Conservation (phyloP, 495 filamentous ascomycete species). For the Daldinia childiae region DNA sequence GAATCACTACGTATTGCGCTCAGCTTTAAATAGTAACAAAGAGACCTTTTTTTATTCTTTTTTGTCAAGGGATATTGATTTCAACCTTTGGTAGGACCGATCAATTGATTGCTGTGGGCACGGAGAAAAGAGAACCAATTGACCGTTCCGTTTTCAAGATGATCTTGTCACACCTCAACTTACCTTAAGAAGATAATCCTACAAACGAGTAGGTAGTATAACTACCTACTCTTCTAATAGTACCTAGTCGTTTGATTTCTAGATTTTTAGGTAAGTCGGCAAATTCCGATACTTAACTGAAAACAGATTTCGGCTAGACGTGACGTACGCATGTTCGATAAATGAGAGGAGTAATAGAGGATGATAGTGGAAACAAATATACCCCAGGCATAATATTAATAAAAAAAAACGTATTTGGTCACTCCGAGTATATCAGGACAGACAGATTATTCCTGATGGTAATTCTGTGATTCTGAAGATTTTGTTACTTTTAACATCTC, state of each 20-base stretch:
- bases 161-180: background rate
- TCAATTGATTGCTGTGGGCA: slow-evolving; percentile 2
- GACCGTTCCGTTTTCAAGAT: background rate
- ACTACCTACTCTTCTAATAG: too few species aligned
- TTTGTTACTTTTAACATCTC: background rate
- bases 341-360: slow-evolving; percentile 1
- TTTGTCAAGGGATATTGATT: slow-evolving; percentile 10
- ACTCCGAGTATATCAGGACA: background rate
- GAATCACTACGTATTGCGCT: background rate
- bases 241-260: too few species aligned
- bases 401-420: background rate
- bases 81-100: slow-evolving; percentile 5
- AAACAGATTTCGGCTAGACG: background rate
- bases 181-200: background rate
- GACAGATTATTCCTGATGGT: background rate
- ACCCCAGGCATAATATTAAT: background rate
- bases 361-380: background rate
- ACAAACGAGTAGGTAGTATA: background rate
- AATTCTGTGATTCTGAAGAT: background rate
- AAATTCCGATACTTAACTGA: background rate
- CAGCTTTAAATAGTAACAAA: slow-evolving; percentile 32
- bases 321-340: background rate
- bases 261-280: background rate
- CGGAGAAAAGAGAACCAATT: slow-evolving; percentile 4
- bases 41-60: slow-evolving; percentile 8